Evolutionary conservation across 2,329 filamentous ascomycete genomes (phyloP).

Genomic region (Fusarium sp.): DNA sequence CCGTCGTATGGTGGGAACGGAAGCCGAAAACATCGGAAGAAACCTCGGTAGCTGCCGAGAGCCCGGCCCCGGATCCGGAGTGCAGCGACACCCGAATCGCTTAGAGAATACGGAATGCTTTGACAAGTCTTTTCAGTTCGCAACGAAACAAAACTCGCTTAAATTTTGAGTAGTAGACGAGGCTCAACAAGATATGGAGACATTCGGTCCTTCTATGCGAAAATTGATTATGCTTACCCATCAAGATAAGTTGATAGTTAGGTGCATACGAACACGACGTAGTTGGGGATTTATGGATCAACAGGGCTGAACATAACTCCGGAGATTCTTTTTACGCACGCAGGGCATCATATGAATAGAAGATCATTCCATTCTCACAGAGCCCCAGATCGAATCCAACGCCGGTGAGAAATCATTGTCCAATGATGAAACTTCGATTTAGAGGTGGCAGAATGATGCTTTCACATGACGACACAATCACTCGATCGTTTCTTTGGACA

Average conservation of each 20-base stretch:
- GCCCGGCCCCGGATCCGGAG: constrained; percentile 21
- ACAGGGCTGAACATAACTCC: neutral
- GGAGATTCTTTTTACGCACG: neutral
- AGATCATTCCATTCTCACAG: neutral
- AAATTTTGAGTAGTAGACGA: neutral
- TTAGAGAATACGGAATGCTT: neutral
- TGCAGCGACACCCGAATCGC: neutral
- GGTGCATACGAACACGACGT: neutral
- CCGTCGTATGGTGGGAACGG: neutral
- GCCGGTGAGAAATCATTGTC: constrained; percentile 1
- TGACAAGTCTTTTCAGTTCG: neutral
- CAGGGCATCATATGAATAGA: neutral
- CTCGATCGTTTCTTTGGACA: constrained; percentile 10
- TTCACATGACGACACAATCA: constrained; percentile 32
- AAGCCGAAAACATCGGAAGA: constrained; percentile 20
- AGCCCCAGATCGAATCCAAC: neutral
- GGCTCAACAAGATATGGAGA: neutral
- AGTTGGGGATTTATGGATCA: neutral
- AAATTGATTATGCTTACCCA: neutral
- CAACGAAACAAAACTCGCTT: neutral
- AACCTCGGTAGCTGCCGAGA: constrained; percentile 24
- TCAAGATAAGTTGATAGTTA: neutral
- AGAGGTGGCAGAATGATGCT: constrained; percentile 9
- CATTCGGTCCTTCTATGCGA: neutral
- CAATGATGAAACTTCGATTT: constrained; percentile 19